Evolutionary conservation across 305 asterid species (phyloP).

Genomic region (Vinca major): DNA sequence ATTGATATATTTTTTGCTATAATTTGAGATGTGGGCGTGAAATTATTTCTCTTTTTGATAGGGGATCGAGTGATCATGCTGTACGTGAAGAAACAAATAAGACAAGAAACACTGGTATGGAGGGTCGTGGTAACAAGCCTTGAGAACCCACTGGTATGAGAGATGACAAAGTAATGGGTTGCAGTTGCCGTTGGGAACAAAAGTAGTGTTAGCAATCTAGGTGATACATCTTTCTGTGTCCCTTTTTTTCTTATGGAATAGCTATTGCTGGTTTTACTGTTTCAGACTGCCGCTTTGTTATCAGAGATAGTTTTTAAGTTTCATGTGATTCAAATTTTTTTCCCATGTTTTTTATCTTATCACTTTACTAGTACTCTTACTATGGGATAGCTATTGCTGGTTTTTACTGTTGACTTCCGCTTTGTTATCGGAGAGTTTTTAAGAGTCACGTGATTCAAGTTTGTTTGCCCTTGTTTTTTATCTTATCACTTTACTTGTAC

Average conservation of each 20-base stretch:
- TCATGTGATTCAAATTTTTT: constrained; percentile 43
- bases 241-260: constrained; percentile 23
- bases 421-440: constrained; percentile 29
- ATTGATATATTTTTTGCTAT: constrained; percentile 12
- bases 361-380: constrained; percentile 23
- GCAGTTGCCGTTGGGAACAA: constrained; percentile 28
- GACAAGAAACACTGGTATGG: constrained; percentile 42
- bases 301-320: constrained; percentile 33
- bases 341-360: constrained; percentile 27
- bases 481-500: constrained; percentile 22
- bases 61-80: constrained; percentile 43
- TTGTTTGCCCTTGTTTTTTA: constrained; percentile 30
- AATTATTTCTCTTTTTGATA: constrained; percentile 28
- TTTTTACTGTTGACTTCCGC: constrained; percentile 46
- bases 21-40: constrained; percentile 1
- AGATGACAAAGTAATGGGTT: constrained; percentile 24
- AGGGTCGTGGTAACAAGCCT: constrained; percentile 53
- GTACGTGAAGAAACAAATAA: constrained; percentile 54
- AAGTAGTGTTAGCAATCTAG: constrained; percentile 27
- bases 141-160: constrained; percentile 23
- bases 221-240: constrained; percentile 30
- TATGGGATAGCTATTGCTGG: constrained; percentile 26
- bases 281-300: constrained; percentile 51
- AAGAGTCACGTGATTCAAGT: constrained; percentile 43
- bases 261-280: constrained; percentile 29